Evolutionary conservation across 371 early-diverging fungal species (phyloP), one percentile per base, ranked within the genome.

Genomic region (Mortierella sp.): DNA sequence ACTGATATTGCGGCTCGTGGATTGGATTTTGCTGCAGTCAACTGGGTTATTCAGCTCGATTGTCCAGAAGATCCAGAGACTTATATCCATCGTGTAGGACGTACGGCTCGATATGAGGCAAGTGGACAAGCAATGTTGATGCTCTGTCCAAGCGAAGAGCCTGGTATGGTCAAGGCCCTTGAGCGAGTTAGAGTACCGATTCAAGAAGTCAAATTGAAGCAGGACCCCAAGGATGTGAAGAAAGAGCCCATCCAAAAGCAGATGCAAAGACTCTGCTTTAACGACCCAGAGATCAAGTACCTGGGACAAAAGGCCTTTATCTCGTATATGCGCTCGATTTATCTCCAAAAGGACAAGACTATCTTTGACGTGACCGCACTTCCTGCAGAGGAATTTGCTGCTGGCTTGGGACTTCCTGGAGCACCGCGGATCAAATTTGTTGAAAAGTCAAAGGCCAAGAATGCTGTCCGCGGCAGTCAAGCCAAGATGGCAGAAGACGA

Each of bases 1-100:
- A 99, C 99, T 0, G 99, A 99, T 82, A 90, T 99, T 67, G 98
- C 98, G 19, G 95, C 98, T 7, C 92, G 97, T 77, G 99, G 99
- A 37, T 85, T 99, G 50, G 99, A 99, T 85, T 99, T 99, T 81
- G 96, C 99, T 12, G 93, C 96, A 12, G 98, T 99, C 11, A 97
- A 99, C 81, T 95, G 98, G 96, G 99, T 99, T 12, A 84, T 99
- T 55, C 99, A 99, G 77, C 83, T 96, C 59, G 99, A 99, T 83
- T 94, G 97, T 68, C 99, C 99, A 37, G 97, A 98, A 82, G 96
- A 96, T 82, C 91, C 92, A 15, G 95, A 92, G 59, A 98, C 97
- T 0, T 99, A 98, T 86, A 94, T 99, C 77, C 99, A 99, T 75
- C 94, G 99, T 62, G 97, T 97, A 9, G 99, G 99, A 1, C 90